phyloP scores from a whole-genome alignment of 495 filamentous ascomycete species.

The Bacidia gigantensis region DNA sequence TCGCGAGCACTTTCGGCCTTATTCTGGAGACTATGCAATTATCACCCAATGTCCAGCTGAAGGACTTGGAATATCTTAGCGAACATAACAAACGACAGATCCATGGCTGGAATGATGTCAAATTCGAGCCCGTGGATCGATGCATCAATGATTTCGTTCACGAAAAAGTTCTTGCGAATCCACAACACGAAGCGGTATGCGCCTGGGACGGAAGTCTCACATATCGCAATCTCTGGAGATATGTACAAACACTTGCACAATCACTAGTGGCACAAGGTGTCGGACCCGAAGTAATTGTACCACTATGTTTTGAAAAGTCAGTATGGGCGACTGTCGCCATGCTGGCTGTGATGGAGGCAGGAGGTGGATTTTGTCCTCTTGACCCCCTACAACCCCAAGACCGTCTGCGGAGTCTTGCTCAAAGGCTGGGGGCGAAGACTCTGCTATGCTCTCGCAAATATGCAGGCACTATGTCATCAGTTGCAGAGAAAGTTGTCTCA shows the following conservation, averaged over 20 bases:
- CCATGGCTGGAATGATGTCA: slow-evolving; percentile 15
- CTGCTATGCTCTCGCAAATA: slow-evolving; percentile 39
- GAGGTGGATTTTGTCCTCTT: slow-evolving; percentile 44
- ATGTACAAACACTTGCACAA: slow-evolving; percentile 30
- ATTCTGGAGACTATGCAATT: background rate
- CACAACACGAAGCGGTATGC: slow-evolving; percentile 33
- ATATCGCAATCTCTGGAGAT: slow-evolving; percentile 32
- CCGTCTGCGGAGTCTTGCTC: slow-evolving; percentile 33
- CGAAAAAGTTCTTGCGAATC: slow-evolving; percentile 26
- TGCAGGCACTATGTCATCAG: slow-evolving; percentile 16
- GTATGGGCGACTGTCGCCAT: slow-evolving; percentile 44
- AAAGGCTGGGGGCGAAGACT: slow-evolving; percentile 29
- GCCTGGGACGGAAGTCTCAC: slow-evolving; percentile 50
- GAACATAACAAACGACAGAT: slow-evolving; percentile 2
- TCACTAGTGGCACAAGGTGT: slow-evolving; percentile 33
- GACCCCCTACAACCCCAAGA: slow-evolving; percentile 41
- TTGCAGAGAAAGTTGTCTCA: slow-evolving; percentile 25
- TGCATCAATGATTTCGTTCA: slow-evolving; percentile 41
- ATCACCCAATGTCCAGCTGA: background rate
- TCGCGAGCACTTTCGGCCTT: slow-evolving; percentile 5
- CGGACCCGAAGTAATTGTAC: slow-evolving; percentile 35
- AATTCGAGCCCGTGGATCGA: slow-evolving; percentile 25
- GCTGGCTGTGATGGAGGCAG: slow-evolving; percentile 45
- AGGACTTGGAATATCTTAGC: slow-evolving; percentile 10
- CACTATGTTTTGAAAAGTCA: slow-evolving; percentile 46